phyloP scores from a whole-genome alignment of 176 grass and related monocot species.

The Triticum monococcum region DNA sequence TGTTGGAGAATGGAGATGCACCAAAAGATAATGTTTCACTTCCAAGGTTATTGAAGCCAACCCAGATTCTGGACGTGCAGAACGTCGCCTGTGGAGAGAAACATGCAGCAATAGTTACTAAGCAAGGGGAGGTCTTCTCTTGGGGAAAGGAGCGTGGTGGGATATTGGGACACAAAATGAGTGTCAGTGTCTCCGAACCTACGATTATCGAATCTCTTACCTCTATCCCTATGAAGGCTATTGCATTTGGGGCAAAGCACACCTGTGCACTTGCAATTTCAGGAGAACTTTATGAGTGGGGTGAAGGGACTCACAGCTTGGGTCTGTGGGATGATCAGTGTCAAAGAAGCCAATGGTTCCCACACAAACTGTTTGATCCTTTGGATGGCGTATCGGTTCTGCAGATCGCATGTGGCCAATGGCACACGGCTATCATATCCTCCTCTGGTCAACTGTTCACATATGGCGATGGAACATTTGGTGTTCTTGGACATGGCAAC shows the following conservation, averaged over 20 bases:
- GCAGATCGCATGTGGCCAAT: slow-evolving; percentile 81
- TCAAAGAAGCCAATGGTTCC: slow-evolving; percentile 77
- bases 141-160: slow-evolving; percentile 80
- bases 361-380: slow-evolving; percentile 57
- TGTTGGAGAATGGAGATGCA: slow-evolving; percentile 41
- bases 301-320: slow-evolving; percentile 49
- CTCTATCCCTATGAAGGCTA: slow-evolving; percentile 53
- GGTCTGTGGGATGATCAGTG: slow-evolving; percentile 35
- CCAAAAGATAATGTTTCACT: slow-evolving; percentile 52
- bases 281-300: slow-evolving; percentile 91
- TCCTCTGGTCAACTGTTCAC: slow-evolving; percentile 81
- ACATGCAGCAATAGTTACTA: slow-evolving; percentile 85
- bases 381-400: slow-evolving; percentile 68
- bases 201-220: slow-evolving; percentile 75
- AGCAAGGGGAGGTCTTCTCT: slow-evolving; percentile 88
- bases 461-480: slow-evolving; percentile 88
- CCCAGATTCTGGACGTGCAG: slow-evolving; percentile 64
- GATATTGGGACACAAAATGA: slow-evolving; percentile 71
- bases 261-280: slow-evolving; percentile 73
- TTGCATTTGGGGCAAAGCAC: slow-evolving; percentile 78
- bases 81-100: slow-evolving; percentile 76
- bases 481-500: slow-evolving; percentile 95
- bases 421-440: slow-evolving; percentile 87
- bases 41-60: slow-evolving; percentile 74
- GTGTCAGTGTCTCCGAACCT: slow-evolving; percentile 48